A percentile compares a stretch with the other conserved stretches of the same genome.
These are phyloP conservation scores for Phytophthora colocasiae DNA, from an alignment of 352 stramenopile species.

Conservation along the genomic window DNA sequence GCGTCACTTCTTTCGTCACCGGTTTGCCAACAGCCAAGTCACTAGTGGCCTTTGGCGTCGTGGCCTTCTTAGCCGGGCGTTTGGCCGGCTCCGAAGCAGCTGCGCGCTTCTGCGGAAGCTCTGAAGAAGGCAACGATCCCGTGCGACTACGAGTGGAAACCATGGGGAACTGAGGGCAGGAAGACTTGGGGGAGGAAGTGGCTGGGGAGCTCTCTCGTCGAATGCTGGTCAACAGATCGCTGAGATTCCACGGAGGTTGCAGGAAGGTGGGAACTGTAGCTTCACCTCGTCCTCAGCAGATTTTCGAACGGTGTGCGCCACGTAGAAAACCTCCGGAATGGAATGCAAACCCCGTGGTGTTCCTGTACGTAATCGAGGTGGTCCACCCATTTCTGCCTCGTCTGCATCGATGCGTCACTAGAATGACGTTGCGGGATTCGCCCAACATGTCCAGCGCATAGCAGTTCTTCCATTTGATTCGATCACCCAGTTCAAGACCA, in stretches of 20 bases:
- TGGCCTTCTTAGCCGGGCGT: slow-evolving; percentile 59
- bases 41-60: slow-evolving; percentile 46
- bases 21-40: slow-evolving; percentile 61
- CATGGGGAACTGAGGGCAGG: slow-evolving; percentile 31
- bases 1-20: slow-evolving; percentile 68
- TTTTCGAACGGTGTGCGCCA: slow-evolving; percentile 23
- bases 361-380: not conserved
- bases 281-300: not conserved
- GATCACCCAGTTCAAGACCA: slow-evolving; percentile 2
- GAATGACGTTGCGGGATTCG: slow-evolving; percentile 32
- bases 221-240: slow-evolving; percentile 25
- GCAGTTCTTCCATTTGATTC: slow-evolving; percentile 27
- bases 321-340: not conserved
- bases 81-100: slow-evolving; percentile 29
- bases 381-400: slow-evolving; percentile 2
- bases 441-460: slow-evolving; percentile 9
- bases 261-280: slow-evolving; percentile 24
- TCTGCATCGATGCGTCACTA: slow-evolving; percentile 15
- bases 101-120: slow-evolving; percentile 41
- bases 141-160: slow-evolving; percentile 69
- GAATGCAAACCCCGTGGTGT: not conserved
- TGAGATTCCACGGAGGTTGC: slow-evolving; percentile 30
- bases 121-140: slow-evolving; percentile 21
- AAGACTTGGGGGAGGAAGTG: not conserved
- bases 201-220: slow-evolving; percentile 14